phyloP scores from a whole-genome alignment of 2,329 filamentous ascomycete genomes.

The Cladosporium sp. region DNA sequence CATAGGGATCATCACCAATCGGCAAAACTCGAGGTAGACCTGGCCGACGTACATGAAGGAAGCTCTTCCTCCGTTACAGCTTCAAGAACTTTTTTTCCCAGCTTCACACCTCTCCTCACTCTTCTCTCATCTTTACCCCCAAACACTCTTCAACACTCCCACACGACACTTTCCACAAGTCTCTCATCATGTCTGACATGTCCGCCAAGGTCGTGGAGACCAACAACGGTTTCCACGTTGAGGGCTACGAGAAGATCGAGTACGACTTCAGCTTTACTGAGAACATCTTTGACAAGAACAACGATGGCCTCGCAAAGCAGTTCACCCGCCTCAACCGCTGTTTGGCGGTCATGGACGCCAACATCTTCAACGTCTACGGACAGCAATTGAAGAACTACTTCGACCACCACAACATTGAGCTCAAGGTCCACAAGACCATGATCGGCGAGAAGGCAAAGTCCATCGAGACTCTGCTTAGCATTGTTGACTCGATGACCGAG shows the following conservation, averaged over 20 bases:
- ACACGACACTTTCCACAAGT: conserved; percentile 20
- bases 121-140: conserved; percentile 18
- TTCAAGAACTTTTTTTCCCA: conserved; percentile 17
- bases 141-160: conserved; percentile 15
- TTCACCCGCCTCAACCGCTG: conserved; percentile 66
- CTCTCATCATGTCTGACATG: conserved; percentile 63
- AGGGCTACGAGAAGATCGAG: conserved; percentile 73
- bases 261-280: conserved; percentile 75
- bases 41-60: conserved; percentile 13
- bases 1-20: conserved; percentile 15
- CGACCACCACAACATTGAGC: conserved; percentile 60
- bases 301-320: conserved; percentile 62
- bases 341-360: conserved; percentile 68
- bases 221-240: conserved; percentile 65
- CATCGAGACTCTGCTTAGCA: conserved; percentile 66
- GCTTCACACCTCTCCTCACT: conserved; percentile 16
- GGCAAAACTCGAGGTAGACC: conserved; percentile 2
- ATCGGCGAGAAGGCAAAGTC: conserved; percentile 76
- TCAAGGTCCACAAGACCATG: conserved; percentile 70
- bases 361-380: conserved; percentile 69
- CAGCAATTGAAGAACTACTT: conserved; percentile 67
- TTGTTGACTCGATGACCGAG: conserved; percentile 72
- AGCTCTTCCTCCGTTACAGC: conserved; percentile 5
- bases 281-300: conserved; percentile 62
- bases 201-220: conserved; percentile 66